phyloP scores from a whole-genome alignment of 2,329 filamentous ascomycete species.

The Teratosphaeria pseudoeucalypti region DNA sequence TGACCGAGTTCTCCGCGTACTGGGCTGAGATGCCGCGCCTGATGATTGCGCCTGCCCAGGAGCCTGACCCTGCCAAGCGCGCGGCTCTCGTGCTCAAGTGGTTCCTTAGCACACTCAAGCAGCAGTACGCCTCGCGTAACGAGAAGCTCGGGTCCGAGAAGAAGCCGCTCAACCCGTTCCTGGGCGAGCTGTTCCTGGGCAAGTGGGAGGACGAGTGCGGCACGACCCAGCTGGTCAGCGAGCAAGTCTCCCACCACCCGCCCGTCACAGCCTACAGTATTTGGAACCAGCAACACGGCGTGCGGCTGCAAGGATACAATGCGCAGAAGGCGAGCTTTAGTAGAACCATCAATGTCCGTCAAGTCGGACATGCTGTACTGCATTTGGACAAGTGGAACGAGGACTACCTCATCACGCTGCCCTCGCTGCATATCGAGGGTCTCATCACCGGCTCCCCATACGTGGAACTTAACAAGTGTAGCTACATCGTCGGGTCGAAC shows the following conservation, averaged over 20 bases:
- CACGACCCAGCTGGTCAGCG: constrained; percentile 75
- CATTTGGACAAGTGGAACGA: constrained; percentile 59
- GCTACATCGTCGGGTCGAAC: constrained; percentile 75
- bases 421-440: constrained; percentile 84
- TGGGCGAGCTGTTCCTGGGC: constrained; percentile 88
- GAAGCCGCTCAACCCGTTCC: constrained; percentile 93
- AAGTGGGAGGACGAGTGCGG: constrained; percentile 78
- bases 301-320: constrained; percentile 74
- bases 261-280: constrained; percentile 92
- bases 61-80: constrained; percentile 70
- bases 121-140: constrained; percentile 66
- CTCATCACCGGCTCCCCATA: constrained; percentile 79
- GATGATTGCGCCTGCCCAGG: constrained; percentile 71
- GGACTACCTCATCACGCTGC: constrained; percentile 83
- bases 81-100: constrained; percentile 85
- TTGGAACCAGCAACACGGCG: constrained; percentile 71
- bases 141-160: constrained; percentile 85
- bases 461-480: constrained; percentile 77
- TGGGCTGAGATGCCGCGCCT: constrained; percentile 51
- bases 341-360: constrained; percentile 82
- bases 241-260: constrained; percentile 95
- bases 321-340: constrained; percentile 93
- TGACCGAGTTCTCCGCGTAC: constrained; percentile 47
- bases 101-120: constrained; percentile 88
- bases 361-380: constrained; percentile 66